phyloP scores from a whole-genome alignment of 176 grass and related monocot genomes.

The Carex parvula region DNA sequence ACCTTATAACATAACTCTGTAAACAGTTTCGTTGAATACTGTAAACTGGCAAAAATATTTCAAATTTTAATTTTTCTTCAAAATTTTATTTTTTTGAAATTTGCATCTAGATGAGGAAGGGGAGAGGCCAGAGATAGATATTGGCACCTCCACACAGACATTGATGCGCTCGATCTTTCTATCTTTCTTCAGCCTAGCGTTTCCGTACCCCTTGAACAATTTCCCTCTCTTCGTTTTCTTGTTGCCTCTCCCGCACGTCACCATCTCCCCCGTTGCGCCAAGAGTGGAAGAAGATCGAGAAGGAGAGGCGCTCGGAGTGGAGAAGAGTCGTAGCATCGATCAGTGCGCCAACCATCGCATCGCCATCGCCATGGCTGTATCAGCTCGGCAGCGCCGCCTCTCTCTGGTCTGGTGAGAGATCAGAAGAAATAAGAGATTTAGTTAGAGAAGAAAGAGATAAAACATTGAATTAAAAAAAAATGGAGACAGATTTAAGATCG shows the following conservation, averaged over 20 bases:
- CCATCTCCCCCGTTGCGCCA: conserved; percentile 34
- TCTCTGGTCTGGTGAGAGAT: conserved; percentile 6
- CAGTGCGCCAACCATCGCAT: conserved; percentile 42
- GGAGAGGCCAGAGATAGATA: conserved; percentile 55
- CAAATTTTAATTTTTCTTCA: no score
- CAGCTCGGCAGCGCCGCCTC: conserved; percentile 35
- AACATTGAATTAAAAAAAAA: no score
- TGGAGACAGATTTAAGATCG: no score
- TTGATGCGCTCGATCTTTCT: conserved; percentile 95
- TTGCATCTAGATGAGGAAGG: conserved; percentile 63
- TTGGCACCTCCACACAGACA: conserved; percentile 44
- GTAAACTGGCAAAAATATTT: no score
- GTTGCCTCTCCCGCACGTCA: conserved; percentile 86
- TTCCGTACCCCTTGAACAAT: conserved; percentile 93
- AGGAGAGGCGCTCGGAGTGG: background rate
- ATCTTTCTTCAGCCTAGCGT: conserved; percentile 68
- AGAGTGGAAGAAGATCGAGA: background rate
- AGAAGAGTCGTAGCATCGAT: conserved; percentile 21
- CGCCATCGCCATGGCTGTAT: conserved; percentile 38
- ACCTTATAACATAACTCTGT: no score
- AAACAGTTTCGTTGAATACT: no score
- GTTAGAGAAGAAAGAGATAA: no score
- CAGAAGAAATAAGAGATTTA: no score
- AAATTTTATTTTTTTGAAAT: background rate
- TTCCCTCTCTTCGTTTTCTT: conserved; percentile 96